Base-by-base conservation (phyloP, 1,284 basidiomycete genomes). In the Inonotus hispidus region DNA sequence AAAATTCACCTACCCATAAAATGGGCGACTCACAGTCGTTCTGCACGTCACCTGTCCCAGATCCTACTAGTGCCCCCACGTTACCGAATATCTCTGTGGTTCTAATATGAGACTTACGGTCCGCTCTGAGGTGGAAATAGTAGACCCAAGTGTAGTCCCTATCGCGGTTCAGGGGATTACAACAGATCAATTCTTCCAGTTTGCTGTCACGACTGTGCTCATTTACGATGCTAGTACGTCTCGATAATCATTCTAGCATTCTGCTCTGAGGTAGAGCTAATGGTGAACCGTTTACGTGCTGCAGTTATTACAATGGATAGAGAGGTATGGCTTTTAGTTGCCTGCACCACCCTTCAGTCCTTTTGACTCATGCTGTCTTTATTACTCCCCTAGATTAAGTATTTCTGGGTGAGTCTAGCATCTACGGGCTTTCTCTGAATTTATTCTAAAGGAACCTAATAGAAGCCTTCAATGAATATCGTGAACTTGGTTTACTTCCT, bases 371-470 rank as follows among this genome's bases (percentile, higher is more conserved):
- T n/a, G n/a, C n/a, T n/a, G n/a, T n/a, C n/a, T n/a, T n/a, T n/a
- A n/a, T n/a, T n/a, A n/a, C n/a, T n/a, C n/a, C n/a, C n/a, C n/a
- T 27, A 58, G 49, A 29, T 39, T 7, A 58, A 52, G 14, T 58
- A 58, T 23, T 58, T 58, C 21, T 58, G 57, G 57, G 57, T 58
- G 39, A 8, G 45, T 39, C 27, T 8, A 13, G 5, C 2, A 16
- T n/a, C 21, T 23, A 19, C 25, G 23, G 19, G 13, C 5, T 16
- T 13, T 19, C 7, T 21, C 27, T 2, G 27, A 46, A 5, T 29
- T 23, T 6, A 23, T 7, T 32, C 32, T 32, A 8, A 32, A 8
- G 32, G 8, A 37, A 11, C 19, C 21, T 25, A n/a, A 29, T 29
- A 57, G 55, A 57, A 27, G 13, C 13, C 45, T 11, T 46, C 56